Percentiles rank a stretch among this genome's conserved stretches.
Evolutionary conservation across 768 basidiomycete species (phyloP).

Genomic region (Grammothele lineata): DNA sequence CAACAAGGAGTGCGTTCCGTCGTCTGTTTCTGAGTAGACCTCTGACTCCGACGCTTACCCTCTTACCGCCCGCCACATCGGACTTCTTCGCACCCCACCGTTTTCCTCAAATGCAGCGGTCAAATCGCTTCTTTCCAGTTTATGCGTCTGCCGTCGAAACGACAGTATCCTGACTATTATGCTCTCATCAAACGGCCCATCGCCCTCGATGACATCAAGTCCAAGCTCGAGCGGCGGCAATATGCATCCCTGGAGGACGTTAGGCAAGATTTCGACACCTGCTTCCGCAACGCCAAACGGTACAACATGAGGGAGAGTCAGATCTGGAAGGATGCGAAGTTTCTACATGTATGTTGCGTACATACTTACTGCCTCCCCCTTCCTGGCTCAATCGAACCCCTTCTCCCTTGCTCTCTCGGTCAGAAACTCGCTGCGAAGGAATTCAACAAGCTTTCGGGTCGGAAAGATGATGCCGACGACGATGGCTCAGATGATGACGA

Average conservation of each 20-base stretch:
- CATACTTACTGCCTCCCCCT: background rate
- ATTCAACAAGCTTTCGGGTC: constrained; percentile 42
- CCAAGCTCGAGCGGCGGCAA: constrained; percentile 53
- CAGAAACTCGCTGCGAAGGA: constrained; percentile 48
- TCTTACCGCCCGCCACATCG: constrained; percentile 25
- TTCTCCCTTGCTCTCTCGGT: background rate
- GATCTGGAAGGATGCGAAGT: constrained; percentile 82
- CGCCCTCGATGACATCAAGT: constrained; percentile 86
- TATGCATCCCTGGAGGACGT: constrained; percentile 67
- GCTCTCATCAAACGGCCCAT: constrained; percentile 74
- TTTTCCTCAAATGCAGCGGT: constrained; percentile 41
- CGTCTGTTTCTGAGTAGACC: too few species aligned
- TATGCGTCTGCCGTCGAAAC: constrained; percentile 64
- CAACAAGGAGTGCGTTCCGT: constrained; percentile 73
- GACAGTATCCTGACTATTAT: constrained; percentile 86
- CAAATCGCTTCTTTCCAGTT: constrained; percentile 61
- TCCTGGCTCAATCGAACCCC: background rate
- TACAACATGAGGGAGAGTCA: constrained; percentile 79
- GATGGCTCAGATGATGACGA: constrained; percentile 33
- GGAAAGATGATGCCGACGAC: constrained; percentile 30
- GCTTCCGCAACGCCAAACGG: constrained; percentile 76
- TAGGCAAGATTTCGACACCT: constrained; percentile 68
- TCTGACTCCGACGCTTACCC: constrained; percentile 15
- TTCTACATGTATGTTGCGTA: constrained; percentile 52
- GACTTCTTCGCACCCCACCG: background rate